Evolutionary conservation across 2,329 filamentous ascomycete species (phyloP), one percentile per base, ranked within the genome.

Genomic region (Arthrocladium fulminans): DNA sequence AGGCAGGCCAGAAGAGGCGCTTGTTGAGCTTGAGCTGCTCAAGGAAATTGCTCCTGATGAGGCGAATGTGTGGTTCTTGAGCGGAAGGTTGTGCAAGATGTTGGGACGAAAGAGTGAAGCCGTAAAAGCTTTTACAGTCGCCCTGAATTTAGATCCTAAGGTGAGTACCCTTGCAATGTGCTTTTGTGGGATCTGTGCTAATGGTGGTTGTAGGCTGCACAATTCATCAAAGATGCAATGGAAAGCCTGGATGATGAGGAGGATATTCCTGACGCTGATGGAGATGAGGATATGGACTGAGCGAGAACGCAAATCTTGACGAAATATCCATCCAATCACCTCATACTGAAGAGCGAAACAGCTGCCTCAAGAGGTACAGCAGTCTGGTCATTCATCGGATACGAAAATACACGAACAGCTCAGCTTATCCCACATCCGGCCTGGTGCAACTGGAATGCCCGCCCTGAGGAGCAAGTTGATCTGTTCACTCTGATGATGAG

Each of bases 191-290:
- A 12, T 29, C 12, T 44, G 51, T 54, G 46, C 39, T 52, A 54
- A 55, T 56, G 23, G 59, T 49, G 19, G 35, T 50, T 20, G 48
- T 57, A 95, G 89, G 88, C 90, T 59, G 88, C 87, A 56, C 84
- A 86, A 54, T 84, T 88, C 65, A 96, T 98, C 67, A 98, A 97
- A 68, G 88, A 95, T 64, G 88, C 88, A 15, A 96, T 98, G 70
- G 90, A 97, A 71, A 84, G 83, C 59, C 77, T 97, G 50, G 88
- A 94, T 60, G 83, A 88, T 49, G 83, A 86, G 51, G 76, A 78
- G 19, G 74, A 74, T 13, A 81, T 86, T 50, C 77, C 81, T 49
- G 80, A 86, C 45, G 70, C 71, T 52, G 73, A 74, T 37, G 80
- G 85, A 42, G 70, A 72, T 54, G 73, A 74, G 45, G 69, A 73